Conservation (phyloP, 495 filamentous ascomycete genomes). For the Geopyxis carbonaria region DNA sequence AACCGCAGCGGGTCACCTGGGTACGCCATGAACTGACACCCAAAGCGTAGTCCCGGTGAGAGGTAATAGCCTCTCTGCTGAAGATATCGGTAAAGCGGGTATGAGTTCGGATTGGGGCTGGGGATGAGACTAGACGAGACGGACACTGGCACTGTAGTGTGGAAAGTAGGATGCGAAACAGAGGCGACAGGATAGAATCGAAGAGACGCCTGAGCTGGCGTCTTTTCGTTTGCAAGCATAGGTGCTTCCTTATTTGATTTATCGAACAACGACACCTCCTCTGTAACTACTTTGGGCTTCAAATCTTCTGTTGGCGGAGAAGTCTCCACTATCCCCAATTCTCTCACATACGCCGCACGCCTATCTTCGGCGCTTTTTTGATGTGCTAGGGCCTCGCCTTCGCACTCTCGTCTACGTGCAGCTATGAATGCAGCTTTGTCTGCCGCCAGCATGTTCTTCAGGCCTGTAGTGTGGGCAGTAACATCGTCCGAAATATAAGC, state of each 20-base stretch:
- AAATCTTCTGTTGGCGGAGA: too few species aligned
- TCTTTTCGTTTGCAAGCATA: background rate
- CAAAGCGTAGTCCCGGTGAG: slow-evolving; percentile 82
- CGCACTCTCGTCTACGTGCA: slow-evolving; percentile 9
- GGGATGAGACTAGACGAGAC: background rate
- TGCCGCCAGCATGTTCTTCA: slow-evolving; percentile 39
- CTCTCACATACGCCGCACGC: slow-evolving; percentile 12
- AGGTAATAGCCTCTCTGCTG: slow-evolving; percentile 70
- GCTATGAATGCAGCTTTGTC: slow-evolving; percentile 33
- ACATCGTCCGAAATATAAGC: slow-evolving; percentile 22
- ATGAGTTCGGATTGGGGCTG: slow-evolving; percentile 26
- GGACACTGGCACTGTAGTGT: background rate
- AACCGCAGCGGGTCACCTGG: slow-evolving; percentile 89
- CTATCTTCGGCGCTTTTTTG: slow-evolving; percentile 12
- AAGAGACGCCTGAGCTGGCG: background rate
- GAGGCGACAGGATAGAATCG: background rate
- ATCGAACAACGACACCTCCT: too few species aligned
- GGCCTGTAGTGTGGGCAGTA: slow-evolving; percentile 27
- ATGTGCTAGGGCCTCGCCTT: slow-evolving; percentile 11
- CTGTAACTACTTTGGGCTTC: too few species aligned
- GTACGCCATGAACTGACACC: slow-evolving; percentile 84
- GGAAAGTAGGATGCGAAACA: background rate
- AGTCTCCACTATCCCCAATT: too few species aligned
- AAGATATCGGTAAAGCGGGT: slow-evolving; percentile 56
- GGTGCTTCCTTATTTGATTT: background rate